Evolutionary conservation across 148 eudicot species (phyloP), one percentile per base, ranked within the genome.

Genomic region (Rhododendron kiyosumense): DNA sequence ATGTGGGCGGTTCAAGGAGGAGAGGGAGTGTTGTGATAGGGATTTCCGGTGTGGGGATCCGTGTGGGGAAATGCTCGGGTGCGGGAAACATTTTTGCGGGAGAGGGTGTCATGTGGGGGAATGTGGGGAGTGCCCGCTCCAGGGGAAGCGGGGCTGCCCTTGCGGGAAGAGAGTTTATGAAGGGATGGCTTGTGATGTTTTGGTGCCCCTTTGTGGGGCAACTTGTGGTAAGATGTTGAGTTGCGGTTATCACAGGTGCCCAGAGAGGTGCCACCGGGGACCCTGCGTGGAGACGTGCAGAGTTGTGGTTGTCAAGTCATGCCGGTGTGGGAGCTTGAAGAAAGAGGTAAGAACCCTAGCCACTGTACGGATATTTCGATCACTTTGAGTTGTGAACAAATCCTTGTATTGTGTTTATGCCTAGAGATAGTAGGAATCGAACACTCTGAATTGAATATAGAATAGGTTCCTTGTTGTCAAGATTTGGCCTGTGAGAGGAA

Each of bases 381-480:
- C 15, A 81, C 59, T 15, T n/a, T 38, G 26, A 76, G 30, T 74
- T 85, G 67, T 28, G 82, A 81, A 28, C 41, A 65, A 48, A 85
- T 85, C 61, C 45, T 13, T 17, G 54, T 85, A 24, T 51, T 12
- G 43, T 85, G 32, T 41, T 86, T 80, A 59, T 81, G 51, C 12
- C 14, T 32, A 65, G 52, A 26, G 79, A 38, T 78, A 78, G 74
- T 67, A 78, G 46, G 79, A 81, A 88, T 84, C 30, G 81, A 61
- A 12, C 85, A 83, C 57, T 86, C 61, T 79, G 41, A 82, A 87
- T 88, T 94, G 79, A 89, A 85, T 48, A 85, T 95, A 85, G 86
- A 92, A 89, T 93, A 97, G 99, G 92, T 97, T 89, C 99, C 99
- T 59, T 97, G 99, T 91, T 88, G 93, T 93, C 99, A 95, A 94